Percentiles rank a stretch among this genome's conserved stretches.
Conservation (phyloP, 2,329 filamentous ascomycete species). For the Pseudogymnoascus sp. region DNA sequence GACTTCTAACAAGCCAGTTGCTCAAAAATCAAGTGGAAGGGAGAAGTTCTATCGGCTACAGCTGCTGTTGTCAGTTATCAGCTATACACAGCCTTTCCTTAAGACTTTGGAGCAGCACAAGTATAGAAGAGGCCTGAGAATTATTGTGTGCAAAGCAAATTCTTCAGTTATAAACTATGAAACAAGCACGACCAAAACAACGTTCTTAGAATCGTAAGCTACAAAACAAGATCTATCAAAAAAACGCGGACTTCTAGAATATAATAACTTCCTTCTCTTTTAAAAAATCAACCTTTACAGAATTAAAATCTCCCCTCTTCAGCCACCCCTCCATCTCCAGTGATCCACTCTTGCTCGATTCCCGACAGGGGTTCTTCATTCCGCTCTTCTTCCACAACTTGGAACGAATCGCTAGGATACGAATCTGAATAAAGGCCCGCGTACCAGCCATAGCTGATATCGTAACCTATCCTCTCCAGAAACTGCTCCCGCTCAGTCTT, state of each 20-base stretch:
- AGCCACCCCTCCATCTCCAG: not conserved
- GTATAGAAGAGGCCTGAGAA: not conserved
- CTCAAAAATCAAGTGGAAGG: not conserved
- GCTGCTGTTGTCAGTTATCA: not conserved
- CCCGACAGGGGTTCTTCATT: not conserved
- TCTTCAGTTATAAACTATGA: not conserved
- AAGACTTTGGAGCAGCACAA: not conserved
- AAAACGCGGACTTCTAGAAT: slow-evolving; percentile 3
- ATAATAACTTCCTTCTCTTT: not conserved
- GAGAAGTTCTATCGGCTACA: not conserved
- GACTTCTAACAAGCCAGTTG: not conserved
- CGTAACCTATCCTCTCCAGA: not conserved
- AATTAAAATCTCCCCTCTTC: not conserved
- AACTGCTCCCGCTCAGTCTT: slow-evolving; percentile 5
- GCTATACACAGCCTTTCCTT: not conserved
- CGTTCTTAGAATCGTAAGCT: not conserved
- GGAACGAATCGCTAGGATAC: not conserved
- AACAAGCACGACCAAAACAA: not conserved
- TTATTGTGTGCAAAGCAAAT: too few species aligned
- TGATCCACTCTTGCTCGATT: slow-evolving; percentile 1
- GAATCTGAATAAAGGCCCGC: not conserved
- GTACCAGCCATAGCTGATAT: not conserved
- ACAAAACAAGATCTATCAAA: not conserved
- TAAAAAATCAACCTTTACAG: not conserved
- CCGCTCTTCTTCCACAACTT: not conserved